Conservation (phyloP, 2,329 filamentous ascomycete genomes). For the Pyrenochaeta sp. region DNA sequence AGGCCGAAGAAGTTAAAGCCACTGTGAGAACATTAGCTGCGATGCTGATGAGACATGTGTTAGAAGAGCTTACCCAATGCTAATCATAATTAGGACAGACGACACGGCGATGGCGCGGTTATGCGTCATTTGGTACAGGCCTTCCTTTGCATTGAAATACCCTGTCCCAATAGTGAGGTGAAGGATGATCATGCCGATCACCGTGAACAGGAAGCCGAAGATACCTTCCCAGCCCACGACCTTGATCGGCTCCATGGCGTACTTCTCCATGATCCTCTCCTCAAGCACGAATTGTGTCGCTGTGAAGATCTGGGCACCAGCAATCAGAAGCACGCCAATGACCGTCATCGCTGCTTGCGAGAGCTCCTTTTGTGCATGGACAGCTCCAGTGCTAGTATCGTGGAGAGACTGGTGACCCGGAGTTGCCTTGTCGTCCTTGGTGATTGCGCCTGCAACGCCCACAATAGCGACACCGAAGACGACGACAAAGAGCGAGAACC, state of each 20-base stretch:
- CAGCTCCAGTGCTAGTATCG: constrained; percentile 36
- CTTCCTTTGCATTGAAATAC: constrained; percentile 90
- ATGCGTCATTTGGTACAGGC: constrained; percentile 79
- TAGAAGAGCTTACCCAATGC: constrained; percentile 76
- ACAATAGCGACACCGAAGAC: constrained; percentile 89
- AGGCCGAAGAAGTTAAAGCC: constrained; percentile 99
- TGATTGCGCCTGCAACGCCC: constrained; percentile 85
- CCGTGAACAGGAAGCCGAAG: constrained; percentile 84
- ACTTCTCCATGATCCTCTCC: constrained; percentile 86
- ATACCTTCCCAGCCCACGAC: constrained; percentile 97
- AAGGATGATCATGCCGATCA: constrained; percentile 79
- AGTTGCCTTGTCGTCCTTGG: constrained; percentile 68
- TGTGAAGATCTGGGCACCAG: constrained; percentile 94
- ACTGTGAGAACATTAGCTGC: constrained; percentile 55
- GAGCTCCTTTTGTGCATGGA: constrained; percentile 46
- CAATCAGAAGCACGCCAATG: constrained; percentile 87
- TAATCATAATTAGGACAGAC: constrained; percentile 93
- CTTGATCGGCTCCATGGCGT: constrained; percentile 81
- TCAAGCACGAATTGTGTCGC: constrained; percentile 96
- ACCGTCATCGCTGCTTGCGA: constrained; percentile 72
- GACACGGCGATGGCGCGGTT: constrained; percentile 76
- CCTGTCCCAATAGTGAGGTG: constrained; percentile 81
- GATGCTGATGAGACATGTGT: constrained; percentile 2
- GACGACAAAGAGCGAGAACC: constrained; percentile 86
- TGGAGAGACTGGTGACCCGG: constrained; percentile 35